A percentile compares a stretch with the other conserved stretches of the same genome.
phyloP scores from a whole-genome alignment of 805 yeast species.

The Sungouiozyma intestinalis region DNA sequence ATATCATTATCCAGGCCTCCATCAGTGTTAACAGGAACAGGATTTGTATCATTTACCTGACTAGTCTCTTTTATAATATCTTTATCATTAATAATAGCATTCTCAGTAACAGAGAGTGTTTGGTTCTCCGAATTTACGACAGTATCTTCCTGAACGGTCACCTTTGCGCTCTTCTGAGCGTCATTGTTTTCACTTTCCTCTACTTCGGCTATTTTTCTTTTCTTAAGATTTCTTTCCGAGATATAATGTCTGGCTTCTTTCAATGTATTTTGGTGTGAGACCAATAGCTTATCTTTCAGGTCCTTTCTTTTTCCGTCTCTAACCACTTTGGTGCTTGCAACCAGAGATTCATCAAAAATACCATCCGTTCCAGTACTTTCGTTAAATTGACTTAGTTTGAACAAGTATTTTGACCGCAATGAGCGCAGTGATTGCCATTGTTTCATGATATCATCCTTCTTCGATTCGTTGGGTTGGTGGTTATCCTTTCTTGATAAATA shows the following conservation, averaged over 20 bases:
- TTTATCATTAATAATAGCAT: not conserved
- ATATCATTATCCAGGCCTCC: too few species aligned
- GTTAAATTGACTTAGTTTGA: slow-evolving; percentile 29
- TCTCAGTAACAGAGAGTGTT: not conserved
- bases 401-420: slow-evolving; percentile 30
- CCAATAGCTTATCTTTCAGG: slow-evolving; percentile 8
- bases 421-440: slow-evolving; percentile 38
- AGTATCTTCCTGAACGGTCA: not conserved
- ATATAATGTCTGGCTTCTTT: slow-evolving; percentile 16
- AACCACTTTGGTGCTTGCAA: slow-evolving; percentile 7
- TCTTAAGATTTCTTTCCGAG: slow-evolving; percentile 7
- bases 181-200: not conserved
- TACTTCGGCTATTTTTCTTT: slow-evolving; percentile 7
- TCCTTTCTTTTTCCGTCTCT: slow-evolving; percentile 5
- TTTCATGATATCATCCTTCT: slow-evolving; percentile 16
- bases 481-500: slow-evolving; percentile 6
- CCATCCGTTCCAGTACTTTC: slow-evolving; percentile 31
- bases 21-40: not conserved
- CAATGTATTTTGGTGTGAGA: slow-evolving; percentile 13
- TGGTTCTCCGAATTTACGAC: not conserved
- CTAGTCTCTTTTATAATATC: not conserved
- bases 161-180: too few species aligned
- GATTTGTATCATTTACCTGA: not conserved
- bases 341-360: slow-evolving; percentile 25
- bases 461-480: not conserved